Percentiles rank a stretch among this genome's conserved stretches.
Evolutionary conservation across 805 yeast species (phyloP).

Genomic region (Saturnispora ahearnii): DNA sequence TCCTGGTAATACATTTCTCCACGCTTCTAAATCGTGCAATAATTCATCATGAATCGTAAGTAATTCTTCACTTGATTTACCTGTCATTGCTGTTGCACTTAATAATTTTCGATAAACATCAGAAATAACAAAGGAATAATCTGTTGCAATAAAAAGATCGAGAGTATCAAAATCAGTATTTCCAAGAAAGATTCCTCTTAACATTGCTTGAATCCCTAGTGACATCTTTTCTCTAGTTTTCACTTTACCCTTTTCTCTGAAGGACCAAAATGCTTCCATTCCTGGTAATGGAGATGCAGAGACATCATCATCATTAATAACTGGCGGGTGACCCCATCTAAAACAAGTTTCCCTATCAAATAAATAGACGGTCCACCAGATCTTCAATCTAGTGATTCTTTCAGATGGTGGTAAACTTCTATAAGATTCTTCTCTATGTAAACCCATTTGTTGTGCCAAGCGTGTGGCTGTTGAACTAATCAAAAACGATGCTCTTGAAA

Average conservation of each 20-base stretch:
- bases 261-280: slow-evolving; percentile 19
- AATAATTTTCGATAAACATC: slow-evolving; percentile 22
- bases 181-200: slow-evolving; percentile 8
- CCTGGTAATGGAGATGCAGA: slow-evolving; percentile 24
- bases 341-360: slow-evolving; percentile 37
- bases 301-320: slow-evolving; percentile 34
- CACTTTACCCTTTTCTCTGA: background rate
- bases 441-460: slow-evolving; percentile 48
- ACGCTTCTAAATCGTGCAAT: slow-evolving; percentile 21
- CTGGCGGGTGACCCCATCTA: slow-evolving; percentile 42
- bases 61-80: slow-evolving; percentile 15
- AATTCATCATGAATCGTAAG: slow-evolving; percentile 10
- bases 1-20: slow-evolving; percentile 24
- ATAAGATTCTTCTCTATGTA: slow-evolving; percentile 42
- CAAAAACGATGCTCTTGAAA: slow-evolving; percentile 34
- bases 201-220: slow-evolving; percentile 6
- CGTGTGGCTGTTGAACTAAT: slow-evolving; percentile 40
- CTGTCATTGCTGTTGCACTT: slow-evolving; percentile 21
- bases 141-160: slow-evolving; percentile 16
- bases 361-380: slow-evolving; percentile 45
- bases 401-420: slow-evolving; percentile 31
- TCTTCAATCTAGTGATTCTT: slow-evolving; percentile 27
- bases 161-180: background rate
- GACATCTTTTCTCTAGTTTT: slow-evolving; percentile 6
- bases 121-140: slow-evolving; percentile 21